These are phyloP conservation scores for Rhizopus delemar DNA, from an alignment of 371 early-diverging fungal species.

Conservation along the genomic window DNA sequence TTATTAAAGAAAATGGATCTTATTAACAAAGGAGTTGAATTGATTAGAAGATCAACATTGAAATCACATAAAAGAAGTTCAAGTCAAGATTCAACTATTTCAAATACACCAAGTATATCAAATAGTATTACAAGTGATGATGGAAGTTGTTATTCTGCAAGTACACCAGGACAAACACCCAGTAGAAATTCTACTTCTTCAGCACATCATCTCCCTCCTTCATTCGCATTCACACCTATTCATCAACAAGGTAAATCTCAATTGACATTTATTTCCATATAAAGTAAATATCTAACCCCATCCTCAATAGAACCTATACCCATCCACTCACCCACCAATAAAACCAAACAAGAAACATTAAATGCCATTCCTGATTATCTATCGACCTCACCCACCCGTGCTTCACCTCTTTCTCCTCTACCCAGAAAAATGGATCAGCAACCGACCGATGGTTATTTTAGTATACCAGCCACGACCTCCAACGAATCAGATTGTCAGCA, in stretches of 20 bases:
- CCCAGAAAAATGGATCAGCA: constrained; percentile 16
- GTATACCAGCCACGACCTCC: constrained; percentile 5
- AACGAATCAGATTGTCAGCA: background rate
- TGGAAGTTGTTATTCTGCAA: constrained; percentile 23
- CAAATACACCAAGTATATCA: constrained; percentile 32
- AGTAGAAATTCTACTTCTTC: constrained; percentile 17
- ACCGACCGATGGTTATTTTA: constrained; percentile 19
- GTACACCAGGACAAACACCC: constrained; percentile 19
- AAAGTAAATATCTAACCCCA: background rate
- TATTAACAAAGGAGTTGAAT: constrained; percentile 31
- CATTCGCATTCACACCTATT: constrained; percentile 22
- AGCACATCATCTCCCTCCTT: constrained; percentile 14
- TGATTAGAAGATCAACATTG: constrained; percentile 22
- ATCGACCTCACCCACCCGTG: constrained; percentile 24
- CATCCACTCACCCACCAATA: constrained; percentile 1
- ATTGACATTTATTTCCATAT: constrained; percentile 23
- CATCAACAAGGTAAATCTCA: constrained; percentile 8
- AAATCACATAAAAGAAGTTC: constrained; percentile 13
- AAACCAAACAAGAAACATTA: background rate
- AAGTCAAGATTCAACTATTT: constrained; percentile 19
- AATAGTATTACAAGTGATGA: constrained; percentile 32
- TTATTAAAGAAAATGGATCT: constrained; percentile 22
- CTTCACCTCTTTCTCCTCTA: constrained; percentile 34
- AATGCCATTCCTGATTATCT: constrained; percentile 23
- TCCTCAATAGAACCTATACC: constrained; percentile 16